These are phyloP conservation scores for Metschnikowia lochheadii DNA, from an alignment of 805 yeast genomes.

Conservation along the genomic window DNA sequence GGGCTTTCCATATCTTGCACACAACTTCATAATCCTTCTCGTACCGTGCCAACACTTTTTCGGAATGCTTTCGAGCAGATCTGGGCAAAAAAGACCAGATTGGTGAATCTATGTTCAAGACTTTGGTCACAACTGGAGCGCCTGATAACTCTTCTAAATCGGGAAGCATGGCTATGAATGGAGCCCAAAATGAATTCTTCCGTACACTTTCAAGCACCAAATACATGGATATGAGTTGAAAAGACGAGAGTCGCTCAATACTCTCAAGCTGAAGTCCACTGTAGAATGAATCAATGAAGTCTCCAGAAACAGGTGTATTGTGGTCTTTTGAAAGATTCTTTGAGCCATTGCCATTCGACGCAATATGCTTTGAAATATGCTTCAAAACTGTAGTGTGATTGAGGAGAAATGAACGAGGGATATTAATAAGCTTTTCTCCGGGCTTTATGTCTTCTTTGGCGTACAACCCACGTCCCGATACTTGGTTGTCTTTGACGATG, in stretches of 20 bases:
- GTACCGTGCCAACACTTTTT: constrained; percentile 42
- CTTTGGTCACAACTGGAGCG: constrained; percentile 65
- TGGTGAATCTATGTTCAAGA: constrained; percentile 21
- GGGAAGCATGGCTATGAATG: constrained; percentile 67
- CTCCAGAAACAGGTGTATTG: constrained; percentile 19
- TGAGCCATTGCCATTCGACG: constrained; percentile 28
- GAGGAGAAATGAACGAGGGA: constrained; percentile 56
- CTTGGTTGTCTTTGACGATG: constrained; percentile 35
- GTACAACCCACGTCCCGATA: constrained; percentile 62
- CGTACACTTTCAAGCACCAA: constrained; percentile 43
- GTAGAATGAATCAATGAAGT: constrained; percentile 31
- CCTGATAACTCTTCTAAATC: constrained; percentile 44
- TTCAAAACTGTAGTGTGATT: constrained; percentile 50
- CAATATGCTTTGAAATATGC: constrained; percentile 42
- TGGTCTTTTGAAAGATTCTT: constrained; percentile 6
- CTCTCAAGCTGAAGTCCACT: constrained; percentile 24
- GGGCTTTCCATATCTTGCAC: neutral
- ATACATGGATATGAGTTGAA: constrained; percentile 55
- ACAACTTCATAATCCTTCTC: constrained; percentile 43
- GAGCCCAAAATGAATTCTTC: constrained; percentile 56
- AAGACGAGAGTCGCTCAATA: constrained; percentile 48
- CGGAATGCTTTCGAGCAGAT: constrained; percentile 37
- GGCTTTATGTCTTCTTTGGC: constrained; percentile 34
- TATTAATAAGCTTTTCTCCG: constrained; percentile 46
- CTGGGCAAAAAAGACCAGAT: constrained; percentile 42